These are phyloP conservation scores for Luffa aegyptiaca DNA, from an alignment of 306 rosid genomes.

Conservation along the genomic window DNA sequence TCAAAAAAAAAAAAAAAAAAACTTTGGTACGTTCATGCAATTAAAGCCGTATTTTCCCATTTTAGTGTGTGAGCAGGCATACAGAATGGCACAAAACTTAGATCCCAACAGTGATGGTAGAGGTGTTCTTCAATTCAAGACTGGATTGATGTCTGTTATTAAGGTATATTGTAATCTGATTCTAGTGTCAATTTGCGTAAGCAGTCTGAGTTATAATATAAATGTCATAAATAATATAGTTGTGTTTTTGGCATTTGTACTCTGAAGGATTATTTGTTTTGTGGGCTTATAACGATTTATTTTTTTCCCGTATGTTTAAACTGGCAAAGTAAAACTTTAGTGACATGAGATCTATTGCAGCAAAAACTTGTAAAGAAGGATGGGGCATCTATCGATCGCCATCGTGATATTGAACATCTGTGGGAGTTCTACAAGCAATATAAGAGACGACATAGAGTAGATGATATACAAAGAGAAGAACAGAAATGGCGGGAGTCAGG, in stretches of 20 bases:
- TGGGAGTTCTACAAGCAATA: conserved; percentile 79
- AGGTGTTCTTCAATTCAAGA: conserved; percentile 93
- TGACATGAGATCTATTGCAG: conserved; percentile 31
- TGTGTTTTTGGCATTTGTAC: background rate
- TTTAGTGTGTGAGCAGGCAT: conserved; percentile 98
- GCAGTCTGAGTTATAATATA: background rate
- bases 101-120: conserved; percentile 83
- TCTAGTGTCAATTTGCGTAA: background rate
- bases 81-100: conserved; percentile 80
- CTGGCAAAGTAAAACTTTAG: background rate
- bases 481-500: conserved; percentile 77
- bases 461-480: conserved; percentile 72
- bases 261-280: background rate
- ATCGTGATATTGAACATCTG: conserved; percentile 65
- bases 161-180: conserved; percentile 44
- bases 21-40: background rate
- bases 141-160: conserved; percentile 87
- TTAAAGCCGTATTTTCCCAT: conserved; percentile 18
- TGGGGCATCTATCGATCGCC: conserved; percentile 68
- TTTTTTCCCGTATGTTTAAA: background rate
- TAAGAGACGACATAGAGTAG: conserved; percentile 62
- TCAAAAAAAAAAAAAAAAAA: too few species aligned
- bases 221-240: background rate
- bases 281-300: background rate
- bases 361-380: conserved; percentile 82